phyloP scores from a whole-genome alignment of 1,284 basidiomycete species.

The Cerrena zonata region DNA sequence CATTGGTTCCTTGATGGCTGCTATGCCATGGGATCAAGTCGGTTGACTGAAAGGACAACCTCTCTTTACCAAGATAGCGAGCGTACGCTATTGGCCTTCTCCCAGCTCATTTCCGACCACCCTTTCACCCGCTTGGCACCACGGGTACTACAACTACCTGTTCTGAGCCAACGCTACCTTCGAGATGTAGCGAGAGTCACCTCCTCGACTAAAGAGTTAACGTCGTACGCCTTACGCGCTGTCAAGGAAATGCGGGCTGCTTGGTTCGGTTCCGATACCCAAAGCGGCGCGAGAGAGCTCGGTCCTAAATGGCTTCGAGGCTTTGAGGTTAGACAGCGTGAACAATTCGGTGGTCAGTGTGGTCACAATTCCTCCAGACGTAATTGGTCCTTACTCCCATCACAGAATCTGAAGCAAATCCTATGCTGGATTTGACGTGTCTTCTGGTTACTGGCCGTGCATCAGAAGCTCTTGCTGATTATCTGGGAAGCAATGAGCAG shows the following conservation, averaged over 20 bases:
- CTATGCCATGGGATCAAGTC: constrained; percentile 67
- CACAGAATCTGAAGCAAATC: constrained; percentile 51
- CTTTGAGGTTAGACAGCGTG: constrained; percentile 56
- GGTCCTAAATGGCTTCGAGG: constrained; percentile 69
- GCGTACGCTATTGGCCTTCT: constrained; percentile 25
- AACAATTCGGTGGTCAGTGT: constrained; percentile 58
- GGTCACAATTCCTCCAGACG: constrained; percentile 1
- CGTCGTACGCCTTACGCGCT: constrained; percentile 63
- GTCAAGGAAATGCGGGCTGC: constrained; percentile 63
- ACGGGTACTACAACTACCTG: constrained; percentile 46
- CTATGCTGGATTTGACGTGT: constrained; percentile 65
- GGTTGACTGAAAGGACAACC: constrained; percentile 33
- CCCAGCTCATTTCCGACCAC: constrained; percentile 1
- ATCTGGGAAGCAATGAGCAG: constrained; percentile 69
- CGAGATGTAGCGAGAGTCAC: constrained; percentile 67
- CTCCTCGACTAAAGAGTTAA: constrained; percentile 63
- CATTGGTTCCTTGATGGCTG: constrained; percentile 73
- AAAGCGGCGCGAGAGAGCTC: constrained; percentile 59
- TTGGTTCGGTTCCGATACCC: constrained; percentile 66
- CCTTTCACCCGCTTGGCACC: constrained; percentile 37
- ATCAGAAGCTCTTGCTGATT: constrained; percentile 64
- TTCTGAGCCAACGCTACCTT: constrained; percentile 48
- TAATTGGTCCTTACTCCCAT: constrained; percentile 11
- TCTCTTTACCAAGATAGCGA: constrained; percentile 48
- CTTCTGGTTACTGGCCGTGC: constrained; percentile 64